Evolutionary conservation across 345 rosid genomes (phyloP), one percentile per base, ranked within the genome.

Genomic region (Rhizophora apiculata): DNA sequence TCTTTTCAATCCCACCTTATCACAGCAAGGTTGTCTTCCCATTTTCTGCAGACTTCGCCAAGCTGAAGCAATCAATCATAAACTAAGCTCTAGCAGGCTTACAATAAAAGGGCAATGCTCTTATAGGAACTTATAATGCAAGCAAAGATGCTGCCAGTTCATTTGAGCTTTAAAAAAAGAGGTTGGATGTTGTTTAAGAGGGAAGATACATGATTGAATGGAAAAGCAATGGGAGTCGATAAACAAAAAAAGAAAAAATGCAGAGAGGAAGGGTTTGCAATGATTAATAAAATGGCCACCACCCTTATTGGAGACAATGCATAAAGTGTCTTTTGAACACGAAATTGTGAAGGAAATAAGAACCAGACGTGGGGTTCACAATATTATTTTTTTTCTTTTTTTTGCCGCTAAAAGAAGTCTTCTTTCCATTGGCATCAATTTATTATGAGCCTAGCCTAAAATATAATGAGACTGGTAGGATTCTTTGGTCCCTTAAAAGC

Each of bases 11-110:
- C 99, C 99, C 63, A 88, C 82, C 76, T 91, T 95, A 43, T 95
- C 96, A 76, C 99, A 95, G 32, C 99, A 95, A 71, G 99, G 99
- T 74, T 84, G 85, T 51, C 99, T 86, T 76, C 97, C 99, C 95
- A 89, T 89, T 74, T 63, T 11, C 20, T 9, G 32, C 8, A 20
- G 30, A 24, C 24, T 56, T 56, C 16, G 22, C 60, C 34, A 26
- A 13, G 26, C 49, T 13, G 49, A 13, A 43, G 49, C 49, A 13
- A 43, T 11, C 18, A 43, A 43, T 43, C 18, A 43, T 11, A 43
- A 43, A 18, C 4, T 11, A 11, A 4, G 18, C 49, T 43, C 18
- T 56, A 22, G 60, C 60, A 56, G 16, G 30, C 71, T n/a, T 36
- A 60, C 56, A 34, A 16, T 19, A 26, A n/a, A 59, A 76, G 32